phyloP scores from a whole-genome alignment of 148 eudicot species.

The Agrostemma githago region DNA sequence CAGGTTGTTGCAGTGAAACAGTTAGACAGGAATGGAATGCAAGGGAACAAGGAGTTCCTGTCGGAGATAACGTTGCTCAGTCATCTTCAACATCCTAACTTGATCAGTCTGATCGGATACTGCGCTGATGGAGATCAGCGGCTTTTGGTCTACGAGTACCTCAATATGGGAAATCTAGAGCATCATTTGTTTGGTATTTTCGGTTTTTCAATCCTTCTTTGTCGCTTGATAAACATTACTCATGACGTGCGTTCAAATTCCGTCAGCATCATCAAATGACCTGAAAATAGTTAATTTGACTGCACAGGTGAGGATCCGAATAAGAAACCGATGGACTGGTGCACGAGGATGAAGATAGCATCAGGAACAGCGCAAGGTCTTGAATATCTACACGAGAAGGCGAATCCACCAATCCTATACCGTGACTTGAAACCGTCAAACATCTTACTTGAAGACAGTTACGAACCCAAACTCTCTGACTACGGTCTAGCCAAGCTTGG shows the following conservation, averaged over 20 bases:
- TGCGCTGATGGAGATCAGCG: conserved; percentile 95
- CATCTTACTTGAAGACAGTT: conserved; percentile 42
- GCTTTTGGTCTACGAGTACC: conserved; percentile 76
- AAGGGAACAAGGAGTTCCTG: conserved; percentile 67
- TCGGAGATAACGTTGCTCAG: conserved; percentile 53
- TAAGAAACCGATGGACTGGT: conserved; percentile 49
- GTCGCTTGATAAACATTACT: too few relatives aligned
- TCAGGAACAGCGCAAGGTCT: conserved; percentile 54
- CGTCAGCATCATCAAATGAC: neutral
- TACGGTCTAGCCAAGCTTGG: conserved; percentile 58
- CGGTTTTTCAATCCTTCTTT: neutral
- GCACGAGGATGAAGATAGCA: conserved; percentile 64
- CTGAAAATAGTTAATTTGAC: too few relatives aligned
- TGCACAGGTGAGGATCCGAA: conserved; percentile 32
- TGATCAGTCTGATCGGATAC: conserved; percentile 62
- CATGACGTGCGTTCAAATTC: too few relatives aligned
- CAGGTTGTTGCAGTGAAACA: conserved; percentile 82
- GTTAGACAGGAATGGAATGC: conserved; percentile 70
- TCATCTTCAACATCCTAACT: conserved; percentile 58
- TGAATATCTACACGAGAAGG: conserved; percentile 55
- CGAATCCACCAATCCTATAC: conserved; percentile 51
- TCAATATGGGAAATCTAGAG: conserved; percentile 65
- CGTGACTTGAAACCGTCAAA: conserved; percentile 56
- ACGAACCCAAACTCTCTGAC: conserved; percentile 53
- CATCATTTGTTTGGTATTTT: conserved; percentile 57